Evolutionary conservation across 2,329 filamentous ascomycete species (phyloP).

Genomic region (Colletotrichum sojae): DNA sequence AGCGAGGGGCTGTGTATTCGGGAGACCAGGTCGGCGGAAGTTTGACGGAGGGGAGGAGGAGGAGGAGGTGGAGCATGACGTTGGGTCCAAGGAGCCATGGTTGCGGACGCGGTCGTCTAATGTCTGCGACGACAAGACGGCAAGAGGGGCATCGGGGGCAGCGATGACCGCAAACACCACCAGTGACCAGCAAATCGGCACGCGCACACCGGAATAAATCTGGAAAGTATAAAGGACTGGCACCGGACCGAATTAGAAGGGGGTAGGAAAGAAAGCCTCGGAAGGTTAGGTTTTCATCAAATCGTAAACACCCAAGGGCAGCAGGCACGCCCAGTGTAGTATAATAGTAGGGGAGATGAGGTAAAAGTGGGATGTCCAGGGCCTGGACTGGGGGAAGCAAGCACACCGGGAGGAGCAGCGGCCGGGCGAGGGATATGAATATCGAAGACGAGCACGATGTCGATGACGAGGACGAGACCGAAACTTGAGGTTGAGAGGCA

Average conservation of each 20-base stretch:
- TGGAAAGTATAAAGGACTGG: neutral
- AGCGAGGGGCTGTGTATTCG: constrained; percentile 54
- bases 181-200: constrained; percentile 14
- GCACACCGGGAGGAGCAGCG: constrained; percentile 5
- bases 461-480: neutral
- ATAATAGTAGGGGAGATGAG: constrained; percentile 1
- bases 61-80: constrained; percentile 42
- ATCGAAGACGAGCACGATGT: no score
- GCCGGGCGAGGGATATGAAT: neutral
- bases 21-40: constrained; percentile 51
- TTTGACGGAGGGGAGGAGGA: constrained; percentile 39
- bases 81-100: constrained; percentile 52
- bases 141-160: constrained; percentile 32
- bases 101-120: constrained; percentile 42
- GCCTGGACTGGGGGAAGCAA: neutral
- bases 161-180: constrained; percentile 10
- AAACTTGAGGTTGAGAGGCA: neutral
- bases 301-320: constrained; percentile 6
- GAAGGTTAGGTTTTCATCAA: constrained; percentile 20
- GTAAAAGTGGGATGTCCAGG: constrained; percentile 26
- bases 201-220: neutral
- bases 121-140: constrained; percentile 27
- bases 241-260: no score
- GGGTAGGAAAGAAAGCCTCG: neutral
- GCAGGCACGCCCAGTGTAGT: neutral